These are phyloP conservation scores for Podaxis carcinomalis DNA, from an alignment of 768 basidiomycete species.

Conservation along the genomic window DNA sequence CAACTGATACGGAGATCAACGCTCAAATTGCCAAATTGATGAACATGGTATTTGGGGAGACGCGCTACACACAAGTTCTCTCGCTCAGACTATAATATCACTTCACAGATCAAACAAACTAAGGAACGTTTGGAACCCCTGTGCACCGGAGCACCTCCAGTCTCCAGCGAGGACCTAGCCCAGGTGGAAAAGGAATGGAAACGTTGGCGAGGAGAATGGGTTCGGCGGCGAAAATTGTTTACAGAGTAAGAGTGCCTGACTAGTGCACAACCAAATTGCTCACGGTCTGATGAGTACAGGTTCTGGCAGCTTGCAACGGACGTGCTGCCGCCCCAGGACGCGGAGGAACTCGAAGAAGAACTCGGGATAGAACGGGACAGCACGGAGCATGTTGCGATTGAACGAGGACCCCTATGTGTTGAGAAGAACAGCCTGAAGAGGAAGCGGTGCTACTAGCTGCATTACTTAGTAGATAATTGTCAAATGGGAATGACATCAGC, in stretches of 20 bases:
- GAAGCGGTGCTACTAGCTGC: constrained; percentile 32
- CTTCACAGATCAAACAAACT: constrained; percentile 44
- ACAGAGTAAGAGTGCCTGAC: constrained; percentile 47
- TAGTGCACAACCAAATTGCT: constrained; percentile 10
- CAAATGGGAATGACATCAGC: constrained; percentile 16
- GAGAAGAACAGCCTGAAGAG: constrained; percentile 42
- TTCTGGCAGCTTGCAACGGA: constrained; percentile 76
- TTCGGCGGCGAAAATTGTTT: constrained; percentile 71
- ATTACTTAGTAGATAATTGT: not conserved
- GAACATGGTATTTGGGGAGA: constrained; percentile 38
- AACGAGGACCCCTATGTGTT: constrained; percentile 56
- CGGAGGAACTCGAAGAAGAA: constrained; percentile 62
- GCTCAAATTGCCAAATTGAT: constrained; percentile 46
- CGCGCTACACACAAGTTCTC: constrained; percentile 4
- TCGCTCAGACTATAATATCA: constrained; percentile 11
- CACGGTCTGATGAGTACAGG: constrained; percentile 31
- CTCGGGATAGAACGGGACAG: constrained; percentile 81
- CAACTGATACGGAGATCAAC: constrained; percentile 67
- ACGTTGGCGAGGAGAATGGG: constrained; percentile 82
- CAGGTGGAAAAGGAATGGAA: constrained; percentile 70
- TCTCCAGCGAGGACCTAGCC: constrained; percentile 69
- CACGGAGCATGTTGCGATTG: constrained; percentile 62
- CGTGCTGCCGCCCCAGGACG: constrained; percentile 60
- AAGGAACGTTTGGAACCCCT: constrained; percentile 55
- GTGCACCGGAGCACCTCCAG: constrained; percentile 58